Conservation (phyloP, 2,329 filamentous ascomycete species). For the Neonectria faginata region DNA sequence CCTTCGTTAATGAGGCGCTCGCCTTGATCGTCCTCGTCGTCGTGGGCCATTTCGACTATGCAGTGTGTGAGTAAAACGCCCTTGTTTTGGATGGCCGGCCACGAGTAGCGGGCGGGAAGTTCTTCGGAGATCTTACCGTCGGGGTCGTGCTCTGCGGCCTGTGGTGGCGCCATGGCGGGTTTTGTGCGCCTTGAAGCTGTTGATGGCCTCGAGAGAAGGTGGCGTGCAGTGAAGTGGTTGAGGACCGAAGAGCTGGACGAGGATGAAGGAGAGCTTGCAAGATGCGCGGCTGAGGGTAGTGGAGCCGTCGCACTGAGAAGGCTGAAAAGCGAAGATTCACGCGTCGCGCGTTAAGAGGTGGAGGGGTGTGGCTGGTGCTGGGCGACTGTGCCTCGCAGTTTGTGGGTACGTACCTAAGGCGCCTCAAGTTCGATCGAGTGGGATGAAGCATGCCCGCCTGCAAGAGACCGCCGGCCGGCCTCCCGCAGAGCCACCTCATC, state of each 20-base stretch:
- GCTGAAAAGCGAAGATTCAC: conserved; percentile 47
- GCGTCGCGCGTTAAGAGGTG: conserved; percentile 56
- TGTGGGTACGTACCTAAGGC: no score
- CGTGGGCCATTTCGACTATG: conserved; percentile 60
- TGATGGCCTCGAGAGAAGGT: neutral
- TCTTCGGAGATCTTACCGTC: conserved; percentile 49
- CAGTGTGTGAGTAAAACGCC: conserved; percentile 19
- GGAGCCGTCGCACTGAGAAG: conserved; percentile 40
- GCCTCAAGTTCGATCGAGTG: no score
- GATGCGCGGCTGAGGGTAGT: conserved; percentile 38
- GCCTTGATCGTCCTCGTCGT: conserved; percentile 78
- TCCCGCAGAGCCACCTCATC: neutral
- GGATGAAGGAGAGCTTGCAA: conserved; percentile 28
- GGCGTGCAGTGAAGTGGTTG: conserved; percentile 10
- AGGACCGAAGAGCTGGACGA: conserved; percentile 8
- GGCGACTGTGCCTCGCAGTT: neutral
- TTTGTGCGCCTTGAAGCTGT: neutral
- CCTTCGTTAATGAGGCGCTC: conserved; percentile 96
- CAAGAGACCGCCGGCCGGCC: neutral
- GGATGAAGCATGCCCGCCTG: neutral
- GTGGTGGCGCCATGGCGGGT: conserved; percentile 51
- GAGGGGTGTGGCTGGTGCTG: conserved; percentile 9
- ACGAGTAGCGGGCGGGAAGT: neutral
- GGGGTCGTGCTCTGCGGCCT: conserved; percentile 51
- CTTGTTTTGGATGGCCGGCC: conserved; percentile 18